Evolutionary conservation across 306 rosid genomes (phyloP), one percentile per base, ranked within the genome.

Genomic region (Leucaena leucocephala): DNA sequence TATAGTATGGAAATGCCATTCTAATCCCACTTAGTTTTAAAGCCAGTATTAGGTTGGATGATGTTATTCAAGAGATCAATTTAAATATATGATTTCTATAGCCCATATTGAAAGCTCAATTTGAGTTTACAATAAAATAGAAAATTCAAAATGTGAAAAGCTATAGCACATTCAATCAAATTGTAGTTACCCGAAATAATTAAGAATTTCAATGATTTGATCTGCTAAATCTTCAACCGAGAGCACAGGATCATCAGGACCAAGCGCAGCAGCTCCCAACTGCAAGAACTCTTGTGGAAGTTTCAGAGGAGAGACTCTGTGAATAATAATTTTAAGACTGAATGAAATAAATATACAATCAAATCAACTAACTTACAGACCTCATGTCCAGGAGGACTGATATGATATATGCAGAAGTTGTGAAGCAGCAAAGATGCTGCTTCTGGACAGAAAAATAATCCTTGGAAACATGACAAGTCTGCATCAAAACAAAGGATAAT

Each of bases 381-480:
- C 98, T 94, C 97, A 72, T 94, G 98, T 57, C 98, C 98, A 7
- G 98, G 98, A 57, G 98, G 97, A 81, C 97, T 94, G 72, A 94
- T 90, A 76, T 92, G 97, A 74, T 94, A 94, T 81, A 94, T 89
- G 86, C 98, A 94, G 82, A 94, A 94, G 92, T 94, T 94, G 89
- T 94, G 96, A 81, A 94, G 98, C 82, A 94, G 89, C 88, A 94
- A 87, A 73, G 98, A 92, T 87, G 96, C 93, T 6, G 94, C 98
- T 78, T 94, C 98, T 0, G 98, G 94, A 76, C 92, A 92, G 80
- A 94, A 94, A 84, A 94, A 92, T 81, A 94, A 85, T 85, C 98
- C 98, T 89, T 94, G 98, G 89, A 94, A 94, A 85, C 98, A 94
- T 40, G 96, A 94, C 89, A 92, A 76, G 82, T 94, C 98, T 94